Evolutionary conservation across 345 rosid species (phyloP).

Genomic region (Capsella bursapastoris): DNA sequence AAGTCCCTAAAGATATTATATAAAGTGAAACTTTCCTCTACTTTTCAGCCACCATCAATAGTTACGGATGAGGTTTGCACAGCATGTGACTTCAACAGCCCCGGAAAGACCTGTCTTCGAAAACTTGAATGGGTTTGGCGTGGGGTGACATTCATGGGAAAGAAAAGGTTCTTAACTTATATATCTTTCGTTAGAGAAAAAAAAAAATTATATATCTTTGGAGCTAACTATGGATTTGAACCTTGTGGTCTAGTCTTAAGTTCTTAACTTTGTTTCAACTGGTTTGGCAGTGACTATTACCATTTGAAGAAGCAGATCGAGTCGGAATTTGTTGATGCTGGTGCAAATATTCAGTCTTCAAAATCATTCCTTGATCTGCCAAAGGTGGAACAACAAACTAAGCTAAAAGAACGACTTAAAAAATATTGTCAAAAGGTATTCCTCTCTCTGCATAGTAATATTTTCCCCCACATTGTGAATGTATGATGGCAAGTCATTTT

Average conservation of each 20-base stretch:
- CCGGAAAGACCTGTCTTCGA: conserved; percentile 89
- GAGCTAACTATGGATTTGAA: conserved; percentile 27
- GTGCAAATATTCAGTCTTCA: conserved; percentile 58
- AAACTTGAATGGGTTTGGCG: conserved; percentile 99
- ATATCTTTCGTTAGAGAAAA: neutral
- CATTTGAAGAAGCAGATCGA: conserved; percentile 94
- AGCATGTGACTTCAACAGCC: conserved; percentile 97
- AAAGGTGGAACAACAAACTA: conserved; percentile 78
- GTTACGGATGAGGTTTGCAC: conserved; percentile 92
- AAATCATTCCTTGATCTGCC: conserved; percentile 89
- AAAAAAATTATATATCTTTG: neutral
- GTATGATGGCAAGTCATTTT: conserved; percentile 36
- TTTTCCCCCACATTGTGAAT: conserved; percentile 30
- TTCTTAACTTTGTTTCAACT: conserved; percentile 30
- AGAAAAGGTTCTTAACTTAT: conserved; percentile 67
- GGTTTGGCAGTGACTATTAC: conserved; percentile 78
- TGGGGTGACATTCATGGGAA: conserved; percentile 86
- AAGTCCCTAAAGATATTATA: conserved; percentile 15
- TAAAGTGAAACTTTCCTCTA: conserved; percentile 22
- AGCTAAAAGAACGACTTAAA: conserved; percentile 83
- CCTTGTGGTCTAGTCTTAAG: conserved; percentile 33
- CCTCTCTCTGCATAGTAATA: conserved; percentile 1
- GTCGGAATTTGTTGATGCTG: conserved; percentile 82
- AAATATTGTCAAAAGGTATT: conserved; percentile 88
- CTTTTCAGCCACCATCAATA: conserved; percentile 86